Percentiles rank a stretch among this genome's conserved stretches.
Conservation (phyloP, 2,329 filamentous ascomycete genomes). For the Pseudocercospora musae region DNA sequence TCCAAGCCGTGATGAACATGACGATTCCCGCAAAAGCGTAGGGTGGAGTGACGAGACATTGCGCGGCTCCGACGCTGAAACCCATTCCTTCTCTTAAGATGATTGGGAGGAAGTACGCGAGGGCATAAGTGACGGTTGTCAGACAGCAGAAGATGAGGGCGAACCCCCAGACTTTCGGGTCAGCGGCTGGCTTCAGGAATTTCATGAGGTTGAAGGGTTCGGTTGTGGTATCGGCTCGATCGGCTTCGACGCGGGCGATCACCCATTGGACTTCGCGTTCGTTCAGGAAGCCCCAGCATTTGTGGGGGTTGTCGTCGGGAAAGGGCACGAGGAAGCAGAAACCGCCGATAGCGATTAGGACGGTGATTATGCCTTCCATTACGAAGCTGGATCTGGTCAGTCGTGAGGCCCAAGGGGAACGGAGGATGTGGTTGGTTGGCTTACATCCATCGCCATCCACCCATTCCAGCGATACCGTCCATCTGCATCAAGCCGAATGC, state of each 20-base stretch:
- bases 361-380: constrained; percentile 41
- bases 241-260: constrained; percentile 48
- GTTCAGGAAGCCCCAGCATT: constrained; percentile 43
- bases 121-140: constrained; percentile 70
- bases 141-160: constrained; percentile 57
- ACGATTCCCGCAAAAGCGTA: constrained; percentile 36
- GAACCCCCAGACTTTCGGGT: constrained; percentile 55
- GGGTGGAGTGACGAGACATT: constrained; percentile 36
- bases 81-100: constrained; percentile 34
- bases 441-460: constrained; percentile 44
- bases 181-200: constrained; percentile 47
- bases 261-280: constrained; percentile 46
- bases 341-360: constrained; percentile 37
- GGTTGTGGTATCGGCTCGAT: constrained; percentile 49
- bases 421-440: neutral
- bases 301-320: constrained; percentile 40
- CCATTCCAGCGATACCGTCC: constrained; percentile 47
- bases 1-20: constrained; percentile 27
- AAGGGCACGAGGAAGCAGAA: constrained; percentile 48
- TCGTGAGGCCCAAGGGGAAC: neutral
- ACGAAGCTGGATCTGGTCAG: constrained; percentile 33
- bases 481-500: constrained; percentile 31
- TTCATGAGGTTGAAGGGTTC: constrained; percentile 48
- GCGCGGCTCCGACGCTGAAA: constrained; percentile 27
- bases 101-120: constrained; percentile 57